Evolutionary conservation across 1,284 basidiomycete genomes (phyloP).

Genomic region (Chondrostereum purpureum): DNA sequence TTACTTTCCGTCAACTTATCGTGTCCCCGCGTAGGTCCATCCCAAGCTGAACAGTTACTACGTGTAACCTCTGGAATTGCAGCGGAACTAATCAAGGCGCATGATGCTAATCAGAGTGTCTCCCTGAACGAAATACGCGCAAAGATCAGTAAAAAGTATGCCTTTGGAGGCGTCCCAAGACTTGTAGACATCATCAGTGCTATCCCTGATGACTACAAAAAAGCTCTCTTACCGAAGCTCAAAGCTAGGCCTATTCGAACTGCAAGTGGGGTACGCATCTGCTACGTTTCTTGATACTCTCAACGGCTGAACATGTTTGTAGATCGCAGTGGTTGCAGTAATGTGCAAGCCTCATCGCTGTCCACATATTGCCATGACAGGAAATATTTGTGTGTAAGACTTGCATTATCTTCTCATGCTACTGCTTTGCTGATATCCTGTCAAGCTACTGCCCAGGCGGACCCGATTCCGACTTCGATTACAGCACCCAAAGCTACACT

Average conservation of each 20-base stretch:
- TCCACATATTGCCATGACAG: conserved; percentile 99
- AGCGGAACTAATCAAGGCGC: conserved; percentile 86
- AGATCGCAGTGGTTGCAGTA: conserved; percentile 98
- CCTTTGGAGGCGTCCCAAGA: conserved; percentile 81
- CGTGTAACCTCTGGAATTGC: conserved; percentile 94
- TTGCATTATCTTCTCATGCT: conserved; percentile 1
- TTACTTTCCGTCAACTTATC: not conserved
- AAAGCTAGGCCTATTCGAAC: conserved; percentile 94
- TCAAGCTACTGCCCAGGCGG: conserved; percentile 96
- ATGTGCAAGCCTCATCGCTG: conserved; percentile 99
- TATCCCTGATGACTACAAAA: conserved; percentile 96
- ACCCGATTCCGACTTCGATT: conserved; percentile 99
- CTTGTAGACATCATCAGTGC: conserved; percentile 98
- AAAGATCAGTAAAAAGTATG: conserved; percentile 86
- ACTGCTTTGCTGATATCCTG: conserved; percentile 6
- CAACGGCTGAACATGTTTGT: conserved; percentile 10
- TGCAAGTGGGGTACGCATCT: conserved; percentile 80
- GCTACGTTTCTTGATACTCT: conserved; percentile 1
- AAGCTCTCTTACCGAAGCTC: conserved; percentile 83
- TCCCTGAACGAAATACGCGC: conserved; percentile 87
- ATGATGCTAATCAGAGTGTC: conserved; percentile 70
- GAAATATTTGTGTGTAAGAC: conserved; percentile 97
- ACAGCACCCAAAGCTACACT: conserved; percentile 97
- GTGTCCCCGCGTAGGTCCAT: conserved; percentile 46
- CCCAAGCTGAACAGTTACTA: conserved; percentile 86